Percentiles rank a stretch among this genome's conserved stretches.
These are phyloP conservation scores for Alternaria angustiovoidea DNA, from an alignment of 2,329 filamentous ascomycete species.

Conservation along the genomic window DNA sequence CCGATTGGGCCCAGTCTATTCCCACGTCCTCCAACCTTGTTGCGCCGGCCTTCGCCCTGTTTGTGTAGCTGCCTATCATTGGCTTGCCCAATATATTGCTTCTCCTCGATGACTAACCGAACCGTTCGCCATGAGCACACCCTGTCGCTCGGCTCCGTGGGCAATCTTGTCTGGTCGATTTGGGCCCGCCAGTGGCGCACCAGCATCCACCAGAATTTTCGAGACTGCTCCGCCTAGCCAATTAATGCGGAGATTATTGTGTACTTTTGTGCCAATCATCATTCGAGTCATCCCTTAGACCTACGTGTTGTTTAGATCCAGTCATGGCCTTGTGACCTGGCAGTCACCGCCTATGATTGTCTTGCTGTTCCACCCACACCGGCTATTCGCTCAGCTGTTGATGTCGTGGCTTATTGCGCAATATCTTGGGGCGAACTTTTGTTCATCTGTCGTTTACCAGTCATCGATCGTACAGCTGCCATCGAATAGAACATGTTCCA, in stretches of 20 bases:
- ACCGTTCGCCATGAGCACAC: conserved; percentile 17
- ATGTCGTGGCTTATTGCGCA: conserved; percentile 40
- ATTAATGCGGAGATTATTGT: conserved; percentile 45
- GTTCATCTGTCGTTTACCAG: conserved; percentile 9
- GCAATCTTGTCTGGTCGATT: conserved; percentile 25
- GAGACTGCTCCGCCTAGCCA: conserved; percentile 40
- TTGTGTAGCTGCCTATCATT: conserved; percentile 28
- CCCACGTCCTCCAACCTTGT: conserved; percentile 20
- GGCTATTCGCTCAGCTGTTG: conserved; percentile 18
- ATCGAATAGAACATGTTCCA: conserved; percentile 18
- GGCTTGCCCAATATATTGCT: conserved; percentile 38
- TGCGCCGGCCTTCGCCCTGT: conserved; percentile 26
- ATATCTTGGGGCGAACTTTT: conserved; percentile 19
- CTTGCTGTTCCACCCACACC: conserved; percentile 22
- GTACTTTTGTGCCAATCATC: conserved; percentile 39
- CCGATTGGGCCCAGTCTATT: conserved; percentile 28
- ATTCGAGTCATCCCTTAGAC: conserved; percentile 21
- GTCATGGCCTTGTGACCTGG: conserved; percentile 34
- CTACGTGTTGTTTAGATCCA: conserved; percentile 25
- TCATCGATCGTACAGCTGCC: neutral
- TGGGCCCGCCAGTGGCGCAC: conserved; percentile 37
- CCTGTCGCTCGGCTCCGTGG: conserved; percentile 12
- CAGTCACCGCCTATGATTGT: conserved; percentile 27
- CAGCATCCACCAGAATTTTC: conserved; percentile 42
- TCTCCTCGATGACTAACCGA: conserved; percentile 39